Evolutionary conservation across 768 basidiomycete genomes (phyloP), one percentile per base, ranked within the genome.

Genomic region (Thelephora ganbajun): DNA sequence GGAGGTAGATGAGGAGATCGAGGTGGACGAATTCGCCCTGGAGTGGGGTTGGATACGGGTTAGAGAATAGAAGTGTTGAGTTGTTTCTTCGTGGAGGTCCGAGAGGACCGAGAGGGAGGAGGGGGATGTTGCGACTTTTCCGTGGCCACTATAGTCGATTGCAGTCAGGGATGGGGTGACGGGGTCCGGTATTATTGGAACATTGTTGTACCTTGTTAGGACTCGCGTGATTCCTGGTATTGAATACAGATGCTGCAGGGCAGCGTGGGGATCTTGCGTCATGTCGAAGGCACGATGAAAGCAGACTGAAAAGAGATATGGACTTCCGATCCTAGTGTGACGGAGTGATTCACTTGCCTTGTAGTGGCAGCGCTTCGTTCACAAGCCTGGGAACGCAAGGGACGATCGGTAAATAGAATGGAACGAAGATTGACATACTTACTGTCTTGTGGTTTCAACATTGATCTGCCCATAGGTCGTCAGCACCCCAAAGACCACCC

Each of bases 251-350:
- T 73, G 69, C 19, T 60, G 60, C 36, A 61, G 54, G 6, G 64
- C 62, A 63, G 51, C 6, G 36, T n/a, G 46, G 2, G 72, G 56
- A 53, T 80, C 69, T 44, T 60, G 59, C 12, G 76, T 73, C 81
- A 89, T 77, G 54, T 88, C 86, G 52, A 87, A 79, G 26, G 84
- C 85, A 47, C 84, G 68, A 57, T 87, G 84, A 59, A 87, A 86
- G 53, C 81, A 84, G 37, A 83, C 85, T 86, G 48, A 5, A 34
- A 18, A 26, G 19, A 23, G 13, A 46, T 14, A 11, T 34, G 33
- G 3, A 23, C 35, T 12, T 19, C 33, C 19, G 13, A 34, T 45
- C 26, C 23, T 30, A 3, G 11, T 3, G 6, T 1, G 11, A 2
- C 12, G 11, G 9, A 2, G 42, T 44, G 49, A 44, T 30, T 30